Evolutionary conservation across 495 filamentous ascomycete species (phyloP).

Genomic region (Cryomyces minteri): DNA sequence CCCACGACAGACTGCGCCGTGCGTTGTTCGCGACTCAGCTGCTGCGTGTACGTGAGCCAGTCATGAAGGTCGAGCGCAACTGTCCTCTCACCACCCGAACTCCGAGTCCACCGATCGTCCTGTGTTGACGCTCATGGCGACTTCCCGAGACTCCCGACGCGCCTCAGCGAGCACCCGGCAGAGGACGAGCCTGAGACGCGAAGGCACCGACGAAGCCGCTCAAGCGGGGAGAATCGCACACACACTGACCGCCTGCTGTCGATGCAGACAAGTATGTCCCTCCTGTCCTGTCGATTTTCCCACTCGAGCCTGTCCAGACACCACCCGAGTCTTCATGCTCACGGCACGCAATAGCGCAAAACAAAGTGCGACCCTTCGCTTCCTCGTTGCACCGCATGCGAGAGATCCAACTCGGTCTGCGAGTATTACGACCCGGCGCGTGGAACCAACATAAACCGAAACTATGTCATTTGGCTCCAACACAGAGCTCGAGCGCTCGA

Average conservation of each 20-base stretch:
- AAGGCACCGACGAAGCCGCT: too few species aligned
- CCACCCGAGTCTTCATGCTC: background rate
- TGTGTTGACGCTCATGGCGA: too few species aligned
- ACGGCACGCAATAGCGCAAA: slow-evolving; percentile 47
- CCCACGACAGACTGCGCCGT: too few species aligned
- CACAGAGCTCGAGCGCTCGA: slow-evolving; percentile 64
- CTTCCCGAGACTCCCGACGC: too few species aligned
- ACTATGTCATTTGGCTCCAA: slow-evolving; percentile 76
- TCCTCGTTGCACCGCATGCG: slow-evolving; percentile 81
- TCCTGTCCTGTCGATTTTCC: background rate
- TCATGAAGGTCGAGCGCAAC: too few species aligned
- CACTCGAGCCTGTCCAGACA: background rate
- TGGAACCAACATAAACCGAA: slow-evolving; percentile 55
- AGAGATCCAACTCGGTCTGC: slow-evolving; percentile 66
- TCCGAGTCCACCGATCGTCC: too few species aligned
- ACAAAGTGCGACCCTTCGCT: slow-evolving; percentile 84
- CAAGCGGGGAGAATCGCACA: slow-evolving; percentile 32
- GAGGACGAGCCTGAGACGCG: too few species aligned
- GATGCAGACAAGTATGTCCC: slow-evolving; percentile 62
- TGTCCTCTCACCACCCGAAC: too few species aligned
- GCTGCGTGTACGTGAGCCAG: too few species aligned
- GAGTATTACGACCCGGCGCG: slow-evolving; percentile 85
- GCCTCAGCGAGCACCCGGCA: too few species aligned
- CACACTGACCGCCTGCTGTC: slow-evolving; percentile 72
- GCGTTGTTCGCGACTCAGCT: too few species aligned